A percentile compares a stretch with the other conserved stretches of the same genome.
phyloP scores from a whole-genome alignment of 768 basidiomycete species.

The Tulasnella sp. region DNA sequence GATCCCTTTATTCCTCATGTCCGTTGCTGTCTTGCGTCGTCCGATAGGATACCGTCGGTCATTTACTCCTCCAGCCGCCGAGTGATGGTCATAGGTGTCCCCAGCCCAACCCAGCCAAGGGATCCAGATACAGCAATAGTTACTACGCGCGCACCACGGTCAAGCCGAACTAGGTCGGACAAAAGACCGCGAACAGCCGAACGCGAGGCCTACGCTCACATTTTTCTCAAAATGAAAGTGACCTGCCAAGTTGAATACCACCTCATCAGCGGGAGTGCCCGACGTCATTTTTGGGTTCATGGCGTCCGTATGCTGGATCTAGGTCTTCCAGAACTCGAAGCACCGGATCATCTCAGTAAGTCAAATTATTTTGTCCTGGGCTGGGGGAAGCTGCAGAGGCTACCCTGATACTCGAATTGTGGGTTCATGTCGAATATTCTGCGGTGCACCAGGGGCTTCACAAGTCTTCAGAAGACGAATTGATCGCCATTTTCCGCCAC shows the following conservation, averaged over 20 bases:
- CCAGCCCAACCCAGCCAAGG: too few species aligned
- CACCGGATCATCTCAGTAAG: neutral
- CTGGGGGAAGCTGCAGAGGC: neutral
- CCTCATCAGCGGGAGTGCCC: neutral
- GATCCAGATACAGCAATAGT: too few species aligned
- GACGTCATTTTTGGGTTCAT: conserved; percentile 23
- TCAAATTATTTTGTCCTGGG: too few species aligned
- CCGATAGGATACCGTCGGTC: too few species aligned
- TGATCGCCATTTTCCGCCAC: conserved; percentile 18
- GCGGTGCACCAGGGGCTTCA: neutral
- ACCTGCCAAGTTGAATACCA: neutral
- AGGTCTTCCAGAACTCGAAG: neutral
- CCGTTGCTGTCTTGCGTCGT: too few species aligned
- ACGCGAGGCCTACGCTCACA: neutral
- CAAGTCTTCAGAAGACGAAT: neutral
- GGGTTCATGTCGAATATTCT: conserved; percentile 11
- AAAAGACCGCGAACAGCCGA: neutral
- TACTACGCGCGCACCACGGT: neutral
- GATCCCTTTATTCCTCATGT: too few species aligned
- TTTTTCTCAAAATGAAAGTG: neutral
- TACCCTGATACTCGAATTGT: neutral
- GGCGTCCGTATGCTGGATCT: neutral
- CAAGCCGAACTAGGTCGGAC: neutral
- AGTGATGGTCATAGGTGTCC: too few species aligned
- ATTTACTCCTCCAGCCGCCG: too few species aligned